Base-by-base conservation (phyloP, 345 rosid species). In the Euphorbia lathyris region DNA sequence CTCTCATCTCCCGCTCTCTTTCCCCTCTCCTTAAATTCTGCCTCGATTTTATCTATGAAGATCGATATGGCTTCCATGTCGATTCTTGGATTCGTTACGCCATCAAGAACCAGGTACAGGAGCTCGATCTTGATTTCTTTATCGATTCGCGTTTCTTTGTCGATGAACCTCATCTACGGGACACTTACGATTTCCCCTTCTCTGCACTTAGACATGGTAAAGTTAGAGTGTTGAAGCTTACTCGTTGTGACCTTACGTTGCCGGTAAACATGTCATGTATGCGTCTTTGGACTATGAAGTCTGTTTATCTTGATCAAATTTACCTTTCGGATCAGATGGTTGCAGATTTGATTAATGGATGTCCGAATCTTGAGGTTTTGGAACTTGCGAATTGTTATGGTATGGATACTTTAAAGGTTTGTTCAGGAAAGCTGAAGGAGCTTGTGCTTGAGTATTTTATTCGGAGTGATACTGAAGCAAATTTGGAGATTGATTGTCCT, bases 1-100 rank as follows among this genome's bases (percentile, higher is more conserved):
- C 58, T 5, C 69, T 66, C 16, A 19, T 66, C 17, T 34, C 17
- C 27, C 25, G 43, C 17, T 22, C 69, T 4, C 29, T 11, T 7
- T 66, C 58, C 3, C 69, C 69, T 36, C 69, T 51, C 11, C 1
- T 3, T 8, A 66, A 30, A 66, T 51, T 66, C 47, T 22, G 47
- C 29, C 69, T 66, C 27, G n/a, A 51, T 17, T 66, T 66, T 26
- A 66, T 66, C 59, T 66, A 50, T 25, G 69, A 66, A n/a, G 59
- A 66, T 29, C 42, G 69, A 2, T 66, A 17, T 38, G n/a, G 45
- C 1, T 66, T 20, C 47, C 69, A 51, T 66, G 69, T 66, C 19
- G 69, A 66, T 51, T 66, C 69, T 0, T 66, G 69, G 59, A 23
- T 66, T n/a, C 69, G 69, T 51, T 66, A 66, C 25, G 69, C 69